Evolutionary conservation across 495 filamentous ascomycete species (phyloP), one percentile per base, ranked within the genome.

Genomic region (Achaetomiella virescens): DNA sequence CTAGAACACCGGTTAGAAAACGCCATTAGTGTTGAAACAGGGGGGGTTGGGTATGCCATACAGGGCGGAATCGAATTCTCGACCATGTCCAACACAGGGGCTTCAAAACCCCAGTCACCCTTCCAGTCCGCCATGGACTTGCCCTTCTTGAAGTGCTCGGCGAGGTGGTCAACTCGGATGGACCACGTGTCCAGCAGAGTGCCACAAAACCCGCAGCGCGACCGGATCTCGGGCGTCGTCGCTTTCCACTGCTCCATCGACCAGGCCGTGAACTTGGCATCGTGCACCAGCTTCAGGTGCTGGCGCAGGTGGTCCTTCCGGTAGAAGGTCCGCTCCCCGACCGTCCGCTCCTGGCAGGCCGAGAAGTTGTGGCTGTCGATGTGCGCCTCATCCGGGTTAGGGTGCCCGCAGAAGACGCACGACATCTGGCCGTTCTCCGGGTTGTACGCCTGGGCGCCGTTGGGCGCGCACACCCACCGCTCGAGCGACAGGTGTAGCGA

Each of bases 251-350:
- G 74, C 12, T 89, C 82, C 74, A 91, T 88, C 10, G 77, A 65
- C 63, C 73, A 75, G n/a, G 73, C 61, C 10, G 77, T 75, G 52
- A 82, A 78, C 58, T 83, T 86, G 29, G 81, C 81, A 43, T 81
- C 70, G 64, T 95, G 89, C 50, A 91, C 86, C 27, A 92, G 81
- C 40, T 86, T 82, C 20, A 95, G 70, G 64, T 95, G 89, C 63
- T 95, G 89, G 49, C 84, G 79, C 2, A 95, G 73, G 64, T 95
- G 87, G 62, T 95, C 89, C 70, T 92, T 95, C 15, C 89, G 81
- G 49, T 85, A 89, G 63, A 92, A 95, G 0, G 87, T 87, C 1
- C 89, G 79, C 48, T 88, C 84, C 36, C 77, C 71, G 1, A 79
- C 50, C 0, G 85, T 80, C 37, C 85, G 81, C 55, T 83, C 81